Evolutionary conservation across 768 basidiomycete genomes (phyloP).

Genomic region (Collybia sordida): DNA sequence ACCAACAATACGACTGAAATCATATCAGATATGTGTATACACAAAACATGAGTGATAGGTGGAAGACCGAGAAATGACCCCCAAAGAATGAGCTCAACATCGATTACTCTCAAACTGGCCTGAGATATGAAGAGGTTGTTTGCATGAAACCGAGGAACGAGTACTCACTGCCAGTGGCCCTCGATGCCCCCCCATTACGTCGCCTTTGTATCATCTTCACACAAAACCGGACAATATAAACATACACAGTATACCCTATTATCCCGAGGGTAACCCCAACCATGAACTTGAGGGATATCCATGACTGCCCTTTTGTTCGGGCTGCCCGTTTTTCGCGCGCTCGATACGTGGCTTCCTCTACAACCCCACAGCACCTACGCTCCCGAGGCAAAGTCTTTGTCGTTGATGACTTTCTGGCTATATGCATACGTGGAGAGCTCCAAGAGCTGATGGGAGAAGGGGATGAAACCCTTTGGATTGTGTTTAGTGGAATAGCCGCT

Average conservation of each 20-base stretch:
- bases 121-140: not conserved
- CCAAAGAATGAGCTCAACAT: not conserved
- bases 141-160: not conserved
- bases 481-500: too few relatives aligned
- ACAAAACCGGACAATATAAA: slow-evolving; percentile 74
- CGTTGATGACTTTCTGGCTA: not conserved
- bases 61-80: too few relatives aligned
- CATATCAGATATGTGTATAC: slow-evolving; percentile 3
- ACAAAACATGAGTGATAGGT: too few relatives aligned
- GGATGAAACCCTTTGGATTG: not conserved
- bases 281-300: slow-evolving; percentile 71
- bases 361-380: slow-evolving; percentile 48
- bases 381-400: slow-evolving; percentile 3
- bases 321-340: slow-evolving; percentile 40
- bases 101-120: not conserved
- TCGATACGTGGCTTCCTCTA: slow-evolving; percentile 44
- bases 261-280: slow-evolving; percentile 59
- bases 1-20: slow-evolving; percentile 64
- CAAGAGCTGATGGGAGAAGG: not conserved
- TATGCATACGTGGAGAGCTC: not conserved
- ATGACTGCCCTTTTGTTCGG: slow-evolving; percentile 61
- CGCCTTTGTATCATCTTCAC: slow-evolving; percentile 62
- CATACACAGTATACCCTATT: slow-evolving; percentile 70
- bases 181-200: slow-evolving; percentile 42
- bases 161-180: slow-evolving; percentile 66